phyloP scores from a whole-genome alignment of 2,329 filamentous ascomycete genomes.

The Colletotrichum navitas region DNA sequence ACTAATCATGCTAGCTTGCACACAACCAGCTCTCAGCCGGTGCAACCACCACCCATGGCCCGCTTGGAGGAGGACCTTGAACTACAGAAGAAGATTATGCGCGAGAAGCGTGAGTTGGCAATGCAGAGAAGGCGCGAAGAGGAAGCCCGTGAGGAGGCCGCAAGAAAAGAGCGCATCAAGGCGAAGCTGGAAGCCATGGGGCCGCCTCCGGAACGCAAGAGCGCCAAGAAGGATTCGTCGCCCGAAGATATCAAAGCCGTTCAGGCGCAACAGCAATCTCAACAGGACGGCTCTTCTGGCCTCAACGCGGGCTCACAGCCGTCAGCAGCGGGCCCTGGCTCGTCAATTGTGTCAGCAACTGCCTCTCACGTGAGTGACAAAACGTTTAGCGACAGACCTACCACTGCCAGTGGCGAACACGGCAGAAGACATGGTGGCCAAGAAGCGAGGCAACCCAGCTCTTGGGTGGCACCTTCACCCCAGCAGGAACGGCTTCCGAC shows the following conservation, averaged over 20 bases:
- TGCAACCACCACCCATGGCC: conserved; percentile 49
- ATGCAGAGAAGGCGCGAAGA: conserved; percentile 77
- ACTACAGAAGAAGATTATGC: conserved; percentile 79
- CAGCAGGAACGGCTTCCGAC: conserved; percentile 63
- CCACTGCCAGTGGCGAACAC: conserved; percentile 19
- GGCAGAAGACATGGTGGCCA: conserved; percentile 44
- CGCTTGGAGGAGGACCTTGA: conserved; percentile 68
- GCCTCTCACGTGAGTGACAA: conserved; percentile 21
- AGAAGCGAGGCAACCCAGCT: conserved; percentile 41
- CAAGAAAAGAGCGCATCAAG: conserved; percentile 76
- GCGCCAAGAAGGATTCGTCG: conserved; percentile 64
- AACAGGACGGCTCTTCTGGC: conserved; percentile 41
- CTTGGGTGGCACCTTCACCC: conserved; percentile 42
- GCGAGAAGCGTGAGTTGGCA: conserved; percentile 76
- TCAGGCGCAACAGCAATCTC: conserved; percentile 41
- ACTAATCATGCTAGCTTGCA: conserved; percentile 56
- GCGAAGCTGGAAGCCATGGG: conserved; percentile 80
- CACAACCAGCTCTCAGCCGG: conserved; percentile 48
- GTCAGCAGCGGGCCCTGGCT: conserved; percentile 21
- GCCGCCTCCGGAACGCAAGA: conserved; percentile 71
- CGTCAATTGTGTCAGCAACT: conserved; percentile 17
- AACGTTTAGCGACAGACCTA: conserved; percentile 25
- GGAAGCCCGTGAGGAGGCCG: conserved; percentile 79
- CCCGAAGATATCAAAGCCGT: conserved; percentile 58
- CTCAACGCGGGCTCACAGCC: conserved; percentile 32